Conservation (phyloP, 1,284 basidiomycete species). For the Boletus putidus region DNA sequence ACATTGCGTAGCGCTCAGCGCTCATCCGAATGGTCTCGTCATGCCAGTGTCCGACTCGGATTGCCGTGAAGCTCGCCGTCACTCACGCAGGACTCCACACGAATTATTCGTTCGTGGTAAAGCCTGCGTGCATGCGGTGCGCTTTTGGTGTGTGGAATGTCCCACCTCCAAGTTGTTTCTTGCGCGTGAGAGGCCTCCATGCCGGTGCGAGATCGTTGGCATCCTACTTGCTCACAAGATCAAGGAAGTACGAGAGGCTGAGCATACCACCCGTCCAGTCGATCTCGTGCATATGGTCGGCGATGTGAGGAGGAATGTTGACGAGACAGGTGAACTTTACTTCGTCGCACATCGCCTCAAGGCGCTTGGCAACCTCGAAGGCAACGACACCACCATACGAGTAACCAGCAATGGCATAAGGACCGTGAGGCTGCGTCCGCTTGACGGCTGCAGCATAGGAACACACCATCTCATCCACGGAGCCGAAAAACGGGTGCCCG, state of each 20-base stretch:
- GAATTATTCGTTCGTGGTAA: no score
- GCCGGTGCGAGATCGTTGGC: conserved; percentile 26
- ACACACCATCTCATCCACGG: conserved; percentile 46
- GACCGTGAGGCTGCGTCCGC: conserved; percentile 42
- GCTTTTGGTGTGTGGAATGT: no score
- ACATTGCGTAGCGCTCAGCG: no score
- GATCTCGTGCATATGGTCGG: conserved; percentile 45
- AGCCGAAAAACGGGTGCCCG: conserved; percentile 39
- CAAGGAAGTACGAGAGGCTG: conserved; percentile 38
- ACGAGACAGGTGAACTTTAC: conserved; percentile 46
- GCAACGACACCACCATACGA: conserved; percentile 51
- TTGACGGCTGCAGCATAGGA: conserved; percentile 43
- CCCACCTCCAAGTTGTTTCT: conserved; percentile 35
- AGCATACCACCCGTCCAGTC: conserved; percentile 44
- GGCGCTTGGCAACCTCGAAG: conserved; percentile 47
- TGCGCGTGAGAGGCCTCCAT: conserved; percentile 22
- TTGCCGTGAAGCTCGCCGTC: no score
- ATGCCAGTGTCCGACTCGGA: no score
- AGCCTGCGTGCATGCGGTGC: no score
- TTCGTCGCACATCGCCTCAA: conserved; percentile 40
- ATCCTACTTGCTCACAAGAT: conserved; percentile 34
- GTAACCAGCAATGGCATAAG: conserved; percentile 51
- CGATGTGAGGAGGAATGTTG: conserved; percentile 47
- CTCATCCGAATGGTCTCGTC: no score
- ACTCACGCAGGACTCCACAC: no score